phyloP scores from a whole-genome alignment of 495 filamentous ascomycete genomes.

The Elaphomyces granulatus region DNA sequence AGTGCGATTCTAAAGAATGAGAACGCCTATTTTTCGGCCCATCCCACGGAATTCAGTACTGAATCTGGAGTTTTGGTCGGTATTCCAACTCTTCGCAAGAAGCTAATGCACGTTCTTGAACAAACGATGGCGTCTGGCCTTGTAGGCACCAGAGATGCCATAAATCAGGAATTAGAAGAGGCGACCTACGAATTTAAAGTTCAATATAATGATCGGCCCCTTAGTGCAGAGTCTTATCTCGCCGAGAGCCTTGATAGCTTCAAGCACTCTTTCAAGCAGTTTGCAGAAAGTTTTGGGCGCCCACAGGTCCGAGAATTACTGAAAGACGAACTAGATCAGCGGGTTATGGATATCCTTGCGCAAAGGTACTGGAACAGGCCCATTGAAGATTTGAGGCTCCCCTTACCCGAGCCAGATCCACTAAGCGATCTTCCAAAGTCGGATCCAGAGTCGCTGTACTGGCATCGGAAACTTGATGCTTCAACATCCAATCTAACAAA shows the following conservation, averaged over 20 bases:
- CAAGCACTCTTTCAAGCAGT: slow-evolving; percentile 94
- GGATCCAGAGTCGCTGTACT: slow-evolving; percentile 70
- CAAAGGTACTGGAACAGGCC: slow-evolving; percentile 97
- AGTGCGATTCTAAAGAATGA: slow-evolving; percentile 79
- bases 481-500: slow-evolving; percentile 83
- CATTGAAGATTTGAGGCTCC: slow-evolving; percentile 53
- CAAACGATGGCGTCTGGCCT: slow-evolving; percentile 92
- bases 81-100: slow-evolving; percentile 76
- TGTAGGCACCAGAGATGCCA: slow-evolving; percentile 73
- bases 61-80: slow-evolving; percentile 61
- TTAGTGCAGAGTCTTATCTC: slow-evolving; percentile 91
- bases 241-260: slow-evolving; percentile 90
- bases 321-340: slow-evolving; percentile 86
- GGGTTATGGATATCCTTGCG: slow-evolving; percentile 88
- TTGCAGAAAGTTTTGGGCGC: slow-evolving; percentile 78
- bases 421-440: slow-evolving; percentile 67
- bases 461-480: slow-evolving; percentile 89
- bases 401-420: slow-evolving; percentile 52
- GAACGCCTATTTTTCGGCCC: slow-evolving; percentile 69
- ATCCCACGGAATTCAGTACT: slow-evolving; percentile 65
- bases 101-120: slow-evolving; percentile 92
- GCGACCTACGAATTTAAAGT: slow-evolving; percentile 99
- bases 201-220: slow-evolving; percentile 91
- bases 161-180: slow-evolving; percentile 90
- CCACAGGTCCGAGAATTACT: slow-evolving; percentile 78